Conservation (phyloP, 805 yeast genomes). For the Metschnikowia borealis region DNA sequence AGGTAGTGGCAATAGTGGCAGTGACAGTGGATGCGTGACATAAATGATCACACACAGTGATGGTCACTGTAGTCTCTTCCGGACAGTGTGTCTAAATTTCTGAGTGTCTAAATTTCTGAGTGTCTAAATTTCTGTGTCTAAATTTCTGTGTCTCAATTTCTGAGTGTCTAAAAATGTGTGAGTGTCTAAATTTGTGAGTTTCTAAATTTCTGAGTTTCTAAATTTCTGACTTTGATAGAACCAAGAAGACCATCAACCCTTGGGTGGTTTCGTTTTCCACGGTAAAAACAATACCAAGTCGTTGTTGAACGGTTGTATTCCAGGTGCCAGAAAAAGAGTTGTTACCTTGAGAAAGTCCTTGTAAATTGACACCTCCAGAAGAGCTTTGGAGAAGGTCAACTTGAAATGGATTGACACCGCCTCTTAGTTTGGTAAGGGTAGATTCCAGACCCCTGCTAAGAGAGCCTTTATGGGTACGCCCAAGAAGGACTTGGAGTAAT, state of each 20-base stretch:
- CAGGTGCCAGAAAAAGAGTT: slow-evolving; percentile 99
- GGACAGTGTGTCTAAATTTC: no score
- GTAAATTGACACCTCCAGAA: slow-evolving; percentile 96
- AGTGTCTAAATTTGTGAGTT: no score
- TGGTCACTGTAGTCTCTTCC: no score
- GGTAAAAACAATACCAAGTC: slow-evolving; percentile 98
- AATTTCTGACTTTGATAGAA: slow-evolving; percentile 99
- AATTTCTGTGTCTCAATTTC: no score
- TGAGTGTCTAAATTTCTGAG: no score
- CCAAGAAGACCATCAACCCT: slow-evolving; percentile 99
- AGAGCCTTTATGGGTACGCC: slow-evolving; percentile 99
- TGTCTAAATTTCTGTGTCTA: no score
- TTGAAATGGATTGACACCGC: slow-evolving; percentile 99
- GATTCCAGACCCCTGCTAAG: slow-evolving; percentile 99
- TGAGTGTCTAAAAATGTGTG: no score
- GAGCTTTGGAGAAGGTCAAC: slow-evolving; percentile 92
- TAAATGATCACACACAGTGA: neutral
- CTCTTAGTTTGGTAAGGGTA: slow-evolving; percentile 99
- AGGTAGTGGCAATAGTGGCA: neutral
- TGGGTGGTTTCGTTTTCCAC: slow-evolving; percentile 99
- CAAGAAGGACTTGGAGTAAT: slow-evolving; percentile 83
- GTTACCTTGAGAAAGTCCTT: slow-evolving; percentile 98
- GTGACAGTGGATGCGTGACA: neutral
- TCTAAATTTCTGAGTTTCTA: no score
- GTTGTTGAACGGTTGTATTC: slow-evolving; percentile 97